phyloP scores from a whole-genome alignment of 108 stramenopile genomes.

The Pseudonitzschia delicatissima region DNA sequence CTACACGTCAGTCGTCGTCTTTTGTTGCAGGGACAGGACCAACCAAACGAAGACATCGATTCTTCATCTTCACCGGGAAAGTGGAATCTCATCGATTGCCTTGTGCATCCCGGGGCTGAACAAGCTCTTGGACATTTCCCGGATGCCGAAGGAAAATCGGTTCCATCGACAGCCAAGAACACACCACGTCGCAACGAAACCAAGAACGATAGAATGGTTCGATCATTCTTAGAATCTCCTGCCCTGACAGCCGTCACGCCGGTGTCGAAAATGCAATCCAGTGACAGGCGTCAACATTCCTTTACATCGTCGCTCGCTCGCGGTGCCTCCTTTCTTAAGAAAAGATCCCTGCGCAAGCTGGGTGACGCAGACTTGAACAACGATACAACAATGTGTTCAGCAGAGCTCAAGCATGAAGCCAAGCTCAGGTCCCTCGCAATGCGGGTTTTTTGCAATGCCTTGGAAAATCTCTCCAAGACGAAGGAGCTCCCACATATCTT shows the following conservation, averaged over 20 bases:
- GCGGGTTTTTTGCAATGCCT: conserved; percentile 42
- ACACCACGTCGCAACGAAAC: neutral
- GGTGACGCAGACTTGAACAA: neutral
- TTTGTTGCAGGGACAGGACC: neutral
- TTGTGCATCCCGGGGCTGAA: conserved; percentile 5
- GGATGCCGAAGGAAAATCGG: neutral
- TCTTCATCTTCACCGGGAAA: neutral
- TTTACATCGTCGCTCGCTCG: conserved; percentile 3
- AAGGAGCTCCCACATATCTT: conserved; percentile 14
- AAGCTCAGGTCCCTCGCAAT: conserved; percentile 34
- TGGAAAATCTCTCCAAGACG: conserved; percentile 18
- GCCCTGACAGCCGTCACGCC: neutral
- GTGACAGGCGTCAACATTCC: neutral
- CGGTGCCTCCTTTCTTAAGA: neutral
- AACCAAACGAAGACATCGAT: neutral
- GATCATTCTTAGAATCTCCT: neutral
- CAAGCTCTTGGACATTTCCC: neutral
- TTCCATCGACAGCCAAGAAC: conserved; percentile 1
- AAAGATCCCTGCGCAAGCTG: neutral
- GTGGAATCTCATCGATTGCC: neutral
- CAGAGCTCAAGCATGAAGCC: conserved; percentile 38
- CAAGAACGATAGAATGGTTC: neutral
- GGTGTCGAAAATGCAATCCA: neutral
- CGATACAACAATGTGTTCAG: too few relatives aligned
- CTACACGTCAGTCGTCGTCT: conserved; percentile 24